Evolutionary conservation across 257 asterid genomes (phyloP).

Genomic region (Primulina eburnea): DNA sequence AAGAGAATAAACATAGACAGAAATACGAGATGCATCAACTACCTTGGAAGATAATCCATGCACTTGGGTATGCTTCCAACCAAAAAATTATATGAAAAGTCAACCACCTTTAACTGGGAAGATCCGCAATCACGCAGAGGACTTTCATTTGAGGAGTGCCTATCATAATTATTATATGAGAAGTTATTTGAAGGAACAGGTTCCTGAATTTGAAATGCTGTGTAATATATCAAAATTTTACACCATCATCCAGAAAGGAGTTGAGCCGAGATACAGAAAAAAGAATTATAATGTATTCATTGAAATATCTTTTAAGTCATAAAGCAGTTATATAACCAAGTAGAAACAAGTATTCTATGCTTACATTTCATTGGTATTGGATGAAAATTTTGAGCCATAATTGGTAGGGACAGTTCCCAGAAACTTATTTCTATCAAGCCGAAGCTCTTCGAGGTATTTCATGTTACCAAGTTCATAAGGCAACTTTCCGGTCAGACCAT

Average conservation of each 20-base stretch:
- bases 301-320: neutral
- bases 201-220: conserved; percentile 4
- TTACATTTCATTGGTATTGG: conserved; percentile 54
- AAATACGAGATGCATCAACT: conserved; percentile 19
- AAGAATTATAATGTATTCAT: neutral
- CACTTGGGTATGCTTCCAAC: conserved; percentile 77
- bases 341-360: conserved; percentile 25
- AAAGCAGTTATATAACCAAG: neutral
- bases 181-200: conserved; percentile 3
- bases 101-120: conserved; percentile 68
- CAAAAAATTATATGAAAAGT: conserved; percentile 78
- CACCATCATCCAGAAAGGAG: conserved; percentile 11
- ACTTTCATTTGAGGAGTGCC: conserved; percentile 44
- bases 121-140: conserved; percentile 54
- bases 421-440: conserved; percentile 82
- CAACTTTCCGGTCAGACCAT: conserved; percentile 79
- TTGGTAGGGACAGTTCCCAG: conserved; percentile 62
- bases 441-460: conserved; percentile 71
- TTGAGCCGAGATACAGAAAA: conserved; percentile 9
- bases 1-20: neutral
- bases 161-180: conserved; percentile 24
- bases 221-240: neutral
- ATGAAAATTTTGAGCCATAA: conserved; percentile 49
- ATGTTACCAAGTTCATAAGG: conserved; percentile 78
- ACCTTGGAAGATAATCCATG: conserved; percentile 74